Evolutionary conservation across 2,329 filamentous ascomycete genomes (phyloP).

Genomic region (Penicillium sp.): DNA sequence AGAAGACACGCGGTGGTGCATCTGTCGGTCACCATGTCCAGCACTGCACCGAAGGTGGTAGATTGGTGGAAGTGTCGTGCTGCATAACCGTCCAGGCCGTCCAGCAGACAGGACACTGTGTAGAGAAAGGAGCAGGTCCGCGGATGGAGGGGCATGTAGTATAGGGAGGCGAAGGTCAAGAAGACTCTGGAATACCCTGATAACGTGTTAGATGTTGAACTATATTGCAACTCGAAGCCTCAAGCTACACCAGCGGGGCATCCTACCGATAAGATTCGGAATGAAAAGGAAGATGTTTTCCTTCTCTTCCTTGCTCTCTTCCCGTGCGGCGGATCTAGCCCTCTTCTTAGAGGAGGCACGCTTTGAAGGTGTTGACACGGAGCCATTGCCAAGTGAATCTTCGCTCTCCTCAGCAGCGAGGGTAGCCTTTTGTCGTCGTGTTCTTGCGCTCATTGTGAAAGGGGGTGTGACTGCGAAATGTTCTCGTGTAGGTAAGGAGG

Average conservation of each 20-base stretch:
- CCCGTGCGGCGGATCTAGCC: constrained; percentile 22
- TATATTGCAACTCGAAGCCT: too few species aligned
- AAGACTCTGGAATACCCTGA: constrained; percentile 74
- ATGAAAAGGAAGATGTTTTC: constrained; percentile 83
- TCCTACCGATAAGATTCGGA: constrained; percentile 75
- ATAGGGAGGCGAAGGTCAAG: constrained; percentile 83
- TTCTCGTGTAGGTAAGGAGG: neutral
- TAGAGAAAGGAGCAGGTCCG: constrained; percentile 85
- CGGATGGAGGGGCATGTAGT: constrained; percentile 99
- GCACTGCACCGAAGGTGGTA: constrained; percentile 90
- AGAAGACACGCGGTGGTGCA: constrained; percentile 94
- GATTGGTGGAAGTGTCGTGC: constrained; percentile 84
- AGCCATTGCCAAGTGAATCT: constrained; percentile 31
- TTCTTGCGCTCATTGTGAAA: constrained; percentile 37
- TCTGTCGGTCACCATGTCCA: constrained; percentile 98
- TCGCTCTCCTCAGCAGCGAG: constrained; percentile 34
- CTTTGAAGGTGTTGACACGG: constrained; percentile 31
- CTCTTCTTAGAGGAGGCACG: constrained; percentile 28
- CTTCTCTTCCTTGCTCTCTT: constrained; percentile 51
- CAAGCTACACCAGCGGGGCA: neutral
- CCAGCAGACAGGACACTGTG: constrained; percentile 89
- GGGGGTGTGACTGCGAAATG: neutral
- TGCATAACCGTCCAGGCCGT: constrained; percentile 92
- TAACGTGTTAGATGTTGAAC: neutral
- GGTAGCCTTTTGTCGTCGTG: constrained; percentile 41